A percentile compares a stretch with the other conserved stretches of the same genome.
Conservation (phyloP, 2,329 filamentous ascomycete genomes). For the Tetracladium maxilliforme region DNA sequence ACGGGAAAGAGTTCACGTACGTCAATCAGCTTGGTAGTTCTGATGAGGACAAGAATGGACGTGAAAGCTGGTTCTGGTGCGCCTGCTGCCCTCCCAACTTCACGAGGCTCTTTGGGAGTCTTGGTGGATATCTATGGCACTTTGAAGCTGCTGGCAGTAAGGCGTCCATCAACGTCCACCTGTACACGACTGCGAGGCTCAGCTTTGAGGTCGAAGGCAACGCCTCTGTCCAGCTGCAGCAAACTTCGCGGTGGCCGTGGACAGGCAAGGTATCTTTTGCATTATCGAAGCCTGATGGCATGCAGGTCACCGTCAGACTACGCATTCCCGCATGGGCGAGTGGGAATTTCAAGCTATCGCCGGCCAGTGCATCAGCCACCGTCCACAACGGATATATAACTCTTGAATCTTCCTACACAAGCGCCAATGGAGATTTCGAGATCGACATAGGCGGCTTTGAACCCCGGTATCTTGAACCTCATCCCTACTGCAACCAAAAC, state of each 20-base stretch:
- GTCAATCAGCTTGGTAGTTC: conserved; percentile 44
- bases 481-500: conserved; percentile 40
- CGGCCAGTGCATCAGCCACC: conserved; percentile 6
- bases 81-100: conserved; percentile 49
- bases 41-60: conserved; percentile 28
- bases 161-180: conserved; percentile 33
- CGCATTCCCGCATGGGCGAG: conserved; percentile 38
- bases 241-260: conserved; percentile 42
- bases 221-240: conserved; percentile 23
- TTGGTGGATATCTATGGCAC: conserved; percentile 41
- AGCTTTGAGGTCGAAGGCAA: conserved; percentile 19
- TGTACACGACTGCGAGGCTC: conserved; percentile 35
- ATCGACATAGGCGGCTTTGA: conserved; percentile 28
- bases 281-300: conserved; percentile 15
- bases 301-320: conserved; percentile 26
- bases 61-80: conserved; percentile 41
- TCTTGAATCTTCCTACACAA: conserved; percentile 24
- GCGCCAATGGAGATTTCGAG: conserved; percentile 22
- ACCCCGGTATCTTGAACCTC: conserved; percentile 32
- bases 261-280: conserved; percentile 32
- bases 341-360: conserved; percentile 7
- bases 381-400: conserved; percentile 33
- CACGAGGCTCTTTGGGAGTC: conserved; percentile 34
- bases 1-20: conserved; percentile 44
- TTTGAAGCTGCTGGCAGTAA: conserved; percentile 14